Evolutionary conservation across 305 asterid species (phyloP).

Genomic region (Lippia alba): DNA sequence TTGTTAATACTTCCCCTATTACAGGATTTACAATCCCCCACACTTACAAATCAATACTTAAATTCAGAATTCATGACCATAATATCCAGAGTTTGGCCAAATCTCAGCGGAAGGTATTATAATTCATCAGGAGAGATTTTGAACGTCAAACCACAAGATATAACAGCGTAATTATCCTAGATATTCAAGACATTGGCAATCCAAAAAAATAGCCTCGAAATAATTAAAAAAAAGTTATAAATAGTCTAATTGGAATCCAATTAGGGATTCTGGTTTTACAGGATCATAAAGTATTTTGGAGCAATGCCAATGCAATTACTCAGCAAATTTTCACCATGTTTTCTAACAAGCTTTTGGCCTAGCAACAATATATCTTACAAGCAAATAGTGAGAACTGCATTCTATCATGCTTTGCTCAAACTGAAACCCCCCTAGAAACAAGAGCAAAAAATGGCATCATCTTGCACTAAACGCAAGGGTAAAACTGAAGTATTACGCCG

Average conservation of each 20-base stretch:
- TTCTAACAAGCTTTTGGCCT: slow-evolving; percentile 24
- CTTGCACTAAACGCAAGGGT: slow-evolving; percentile 26
- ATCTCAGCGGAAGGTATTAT: no score
- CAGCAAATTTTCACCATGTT: slow-evolving; percentile 3
- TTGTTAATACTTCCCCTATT: no score
- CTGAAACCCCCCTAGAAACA: not conserved
- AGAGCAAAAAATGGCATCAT: slow-evolving; percentile 4
- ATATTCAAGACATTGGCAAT: not conserved
- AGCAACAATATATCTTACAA: slow-evolving; percentile 28
- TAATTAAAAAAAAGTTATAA: no score
- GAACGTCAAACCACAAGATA: no score
- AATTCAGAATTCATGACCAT: no score
- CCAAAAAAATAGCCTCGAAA: no score
- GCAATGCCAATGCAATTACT: slow-evolving; percentile 11
- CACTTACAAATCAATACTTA: no score
- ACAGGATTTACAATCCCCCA: no score
- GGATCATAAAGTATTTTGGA: slow-evolving; percentile 3
- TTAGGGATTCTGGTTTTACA: not conserved
- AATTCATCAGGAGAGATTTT: no score
- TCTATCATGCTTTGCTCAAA: slow-evolving; percentile 9
- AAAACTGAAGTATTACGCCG: slow-evolving; percentile 24
- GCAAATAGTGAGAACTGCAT: slow-evolving; percentile 16
- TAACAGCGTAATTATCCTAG: no score
- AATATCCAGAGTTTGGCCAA: no score
- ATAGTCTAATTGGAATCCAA: not conserved